phyloP scores from a whole-genome alignment of 2,329 filamentous ascomycete species.

The Nigrospora osmanthi region DNA sequence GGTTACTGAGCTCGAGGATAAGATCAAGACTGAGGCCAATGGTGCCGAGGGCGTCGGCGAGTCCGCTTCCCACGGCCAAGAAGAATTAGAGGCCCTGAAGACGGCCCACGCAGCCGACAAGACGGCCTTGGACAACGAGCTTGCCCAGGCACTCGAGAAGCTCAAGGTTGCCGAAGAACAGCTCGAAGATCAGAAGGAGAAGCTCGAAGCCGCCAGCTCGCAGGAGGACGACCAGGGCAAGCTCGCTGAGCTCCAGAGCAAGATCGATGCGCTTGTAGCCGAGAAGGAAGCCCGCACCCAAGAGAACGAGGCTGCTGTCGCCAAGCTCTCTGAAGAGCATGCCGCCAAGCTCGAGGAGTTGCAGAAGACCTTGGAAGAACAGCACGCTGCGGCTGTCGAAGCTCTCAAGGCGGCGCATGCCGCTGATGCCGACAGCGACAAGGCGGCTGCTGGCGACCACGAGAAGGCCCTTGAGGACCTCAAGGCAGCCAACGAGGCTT shows the following conservation, averaged over 20 bases:
- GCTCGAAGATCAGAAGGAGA: constrained; percentile 39
- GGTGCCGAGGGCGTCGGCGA: constrained; percentile 29
- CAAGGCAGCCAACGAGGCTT: constrained; percentile 39
- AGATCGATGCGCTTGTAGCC: constrained; percentile 37
- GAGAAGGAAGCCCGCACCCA: constrained; percentile 30
- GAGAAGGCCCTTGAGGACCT: constrained; percentile 42
- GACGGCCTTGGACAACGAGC: constrained; percentile 35
- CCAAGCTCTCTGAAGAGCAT: constrained; percentile 38
- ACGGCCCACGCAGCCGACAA: constrained; percentile 41
- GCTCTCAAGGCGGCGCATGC: constrained; percentile 46
- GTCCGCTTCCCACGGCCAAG: constrained; percentile 31
- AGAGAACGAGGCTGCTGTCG: constrained; percentile 26
- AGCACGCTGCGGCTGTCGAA: constrained; percentile 41
- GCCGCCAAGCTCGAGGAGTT: constrained; percentile 40
- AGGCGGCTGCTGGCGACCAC: constrained; percentile 34
- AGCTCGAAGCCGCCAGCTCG: constrained; percentile 39
- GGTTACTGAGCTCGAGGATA: constrained; percentile 44
- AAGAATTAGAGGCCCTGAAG: constrained; percentile 38
- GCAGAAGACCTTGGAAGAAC: constrained; percentile 37
- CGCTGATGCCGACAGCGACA: constrained; percentile 38
- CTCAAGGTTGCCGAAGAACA: constrained; percentile 42
- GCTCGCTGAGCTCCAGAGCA: constrained; percentile 38
- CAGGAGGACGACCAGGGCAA: constrained; percentile 42
- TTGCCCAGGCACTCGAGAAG: constrained; percentile 41
- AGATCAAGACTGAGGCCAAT: constrained; percentile 34